Evolutionary conservation across 768 basidiomycete species (phyloP), one percentile per base, ranked within the genome.

Genomic region (Daedaleopsis sinensis): DNA sequence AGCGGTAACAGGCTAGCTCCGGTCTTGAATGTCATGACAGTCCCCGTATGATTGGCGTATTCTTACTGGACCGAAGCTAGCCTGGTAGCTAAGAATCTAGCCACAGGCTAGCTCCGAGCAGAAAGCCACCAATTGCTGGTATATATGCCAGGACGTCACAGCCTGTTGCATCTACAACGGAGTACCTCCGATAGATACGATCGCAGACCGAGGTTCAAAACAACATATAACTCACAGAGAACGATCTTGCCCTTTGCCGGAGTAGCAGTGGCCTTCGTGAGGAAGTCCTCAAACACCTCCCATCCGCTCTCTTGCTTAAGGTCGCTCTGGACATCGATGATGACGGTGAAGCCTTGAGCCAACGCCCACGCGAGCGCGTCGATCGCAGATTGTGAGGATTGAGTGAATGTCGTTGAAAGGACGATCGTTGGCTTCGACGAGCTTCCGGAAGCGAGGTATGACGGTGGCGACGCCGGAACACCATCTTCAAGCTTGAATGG

Each of bases 271-370:
- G 87, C 84, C 70, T 87, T 91, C 46, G 81, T 78, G 61, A 94
- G 78, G 53, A 91, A 69, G 57, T 93, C 91, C 69, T 91, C 87
- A 35, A 94, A 82, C 0, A 75, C 79, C 55, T 93, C 91, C 74
- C 82, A 83, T 27, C 83, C 77, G 4, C 82, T 77, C 13, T 82
- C 69, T 54, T 85, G 84, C 7, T 69, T 71, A 52, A 90, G 76
- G 50, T 80, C 78, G 32, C 79, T 78, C 61, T 82, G 79, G 52
- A 93, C 79, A 67, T 90, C 85, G 62, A 94, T 82, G 68, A 93
- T 90, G 24, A 94, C 82, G 18, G 84, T 82, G 55, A 80, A 79
- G 44, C 83, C 86, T 52, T 80, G 79, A 50, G 82, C 76, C 11
- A 94, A 74, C 2, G 89, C 91, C 85, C 87, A 89, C 63, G 74